These are phyloP conservation scores for Poterioochromonas sp. DNA, from an alignment of 352 stramenopile species.

Conservation along the genomic window DNA sequence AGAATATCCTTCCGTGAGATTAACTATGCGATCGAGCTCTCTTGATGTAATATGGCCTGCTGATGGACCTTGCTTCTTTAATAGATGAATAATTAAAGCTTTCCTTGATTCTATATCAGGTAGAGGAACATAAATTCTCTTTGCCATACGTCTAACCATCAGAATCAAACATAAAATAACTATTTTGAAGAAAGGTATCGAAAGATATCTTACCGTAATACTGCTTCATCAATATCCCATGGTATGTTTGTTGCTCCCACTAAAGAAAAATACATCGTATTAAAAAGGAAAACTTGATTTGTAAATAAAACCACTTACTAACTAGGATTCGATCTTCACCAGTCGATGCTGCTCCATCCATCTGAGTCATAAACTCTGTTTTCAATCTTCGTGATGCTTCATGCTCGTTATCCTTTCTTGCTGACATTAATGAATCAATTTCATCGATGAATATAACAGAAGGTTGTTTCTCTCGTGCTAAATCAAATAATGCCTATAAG, in stretches of 20 bases:
- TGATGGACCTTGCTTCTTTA: slow-evolving; percentile 44
- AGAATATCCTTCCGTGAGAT: slow-evolving; percentile 51
- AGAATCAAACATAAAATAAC: not conserved
- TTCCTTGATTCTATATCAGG: slow-evolving; percentile 69
- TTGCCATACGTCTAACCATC: slow-evolving; percentile 37
- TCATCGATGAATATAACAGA: slow-evolving; percentile 98
- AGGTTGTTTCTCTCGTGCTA: slow-evolving; percentile 88
- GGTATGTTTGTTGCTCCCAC: slow-evolving; percentile 89
- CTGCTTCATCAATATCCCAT: slow-evolving; percentile 91
- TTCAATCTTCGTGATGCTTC: slow-evolving; percentile 74
- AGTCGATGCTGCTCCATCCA: slow-evolving; percentile 39
- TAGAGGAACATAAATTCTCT: slow-evolving; percentile 58
- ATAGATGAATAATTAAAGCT: slow-evolving; percentile 48
- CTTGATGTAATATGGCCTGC: slow-evolving; percentile 34
- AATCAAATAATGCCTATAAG: slow-evolving; percentile 81
- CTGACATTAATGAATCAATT: slow-evolving; percentile 86
- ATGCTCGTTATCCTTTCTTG: slow-evolving; percentile 40
- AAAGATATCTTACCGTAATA: slow-evolving; percentile 59
- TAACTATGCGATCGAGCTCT: slow-evolving; percentile 45
- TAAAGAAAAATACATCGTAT: slow-evolving; percentile 41
- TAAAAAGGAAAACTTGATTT: not conserved
- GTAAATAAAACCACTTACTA: slow-evolving; percentile 36
- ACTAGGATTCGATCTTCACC: slow-evolving; percentile 26
- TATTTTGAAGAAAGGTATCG: not conserved
- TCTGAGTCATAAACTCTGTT: slow-evolving; percentile 91